Evolutionary conservation across 352 stramenopile genomes (phyloP).

Genomic region (Phytophthora aleatoria): DNA sequence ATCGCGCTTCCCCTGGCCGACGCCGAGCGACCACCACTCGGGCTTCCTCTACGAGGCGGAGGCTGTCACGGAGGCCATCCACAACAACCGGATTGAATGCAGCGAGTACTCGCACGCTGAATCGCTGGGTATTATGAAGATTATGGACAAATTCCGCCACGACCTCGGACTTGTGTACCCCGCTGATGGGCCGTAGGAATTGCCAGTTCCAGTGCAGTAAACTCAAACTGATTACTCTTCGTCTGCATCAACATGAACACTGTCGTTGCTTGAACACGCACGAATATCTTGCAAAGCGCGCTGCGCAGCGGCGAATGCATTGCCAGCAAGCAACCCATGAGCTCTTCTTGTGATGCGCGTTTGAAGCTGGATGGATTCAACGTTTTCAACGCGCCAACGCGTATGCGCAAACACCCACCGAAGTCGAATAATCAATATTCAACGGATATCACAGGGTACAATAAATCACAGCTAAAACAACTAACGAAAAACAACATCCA

Average conservation of each 20-base stretch:
- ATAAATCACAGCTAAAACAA: not conserved
- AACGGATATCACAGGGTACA: not conserved
- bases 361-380: too few relatives aligned
- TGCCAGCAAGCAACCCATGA: not conserved
- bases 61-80: slow-evolving; percentile 48
- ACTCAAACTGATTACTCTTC: not conserved
- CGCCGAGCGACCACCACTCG: slow-evolving; percentile 11
- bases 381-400: too few relatives aligned
- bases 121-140: slow-evolving; percentile 50
- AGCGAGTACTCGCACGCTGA: slow-evolving; percentile 53
- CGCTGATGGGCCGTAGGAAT: slow-evolving; percentile 5
- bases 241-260: not conserved
- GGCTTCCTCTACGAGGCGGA: slow-evolving; percentile 81
- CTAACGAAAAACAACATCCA: too few relatives aligned
- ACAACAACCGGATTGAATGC: slow-evolving; percentile 35
- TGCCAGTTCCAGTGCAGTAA: not conserved
- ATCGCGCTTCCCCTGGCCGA: slow-evolving; percentile 29
- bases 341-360: not conserved
- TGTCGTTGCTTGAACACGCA: not conserved
- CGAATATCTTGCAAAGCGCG: not conserved
- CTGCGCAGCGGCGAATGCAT: not conserved
- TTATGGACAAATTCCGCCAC: slow-evolving; percentile 63
- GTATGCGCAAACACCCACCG: slow-evolving; percentile 22
- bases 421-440: not conserved
- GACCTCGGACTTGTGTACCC: slow-evolving; percentile 52